Evolutionary conservation across 2,329 filamentous ascomycete genomes (phyloP).

Genomic region (Cladosporium colombiae): DNA sequence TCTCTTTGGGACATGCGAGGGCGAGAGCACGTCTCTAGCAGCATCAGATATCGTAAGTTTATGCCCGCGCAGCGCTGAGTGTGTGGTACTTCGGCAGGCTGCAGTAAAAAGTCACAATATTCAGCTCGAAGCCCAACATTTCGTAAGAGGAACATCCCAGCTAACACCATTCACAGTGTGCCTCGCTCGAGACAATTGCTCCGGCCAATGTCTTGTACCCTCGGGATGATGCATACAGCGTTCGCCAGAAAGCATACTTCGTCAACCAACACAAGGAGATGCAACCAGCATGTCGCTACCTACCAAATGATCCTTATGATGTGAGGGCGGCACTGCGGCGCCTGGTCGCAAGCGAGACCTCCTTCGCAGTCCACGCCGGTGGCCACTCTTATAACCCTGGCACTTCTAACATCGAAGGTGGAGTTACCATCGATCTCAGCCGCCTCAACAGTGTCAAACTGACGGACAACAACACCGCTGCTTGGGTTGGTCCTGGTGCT

Average conservation of each 20-base stretch:
- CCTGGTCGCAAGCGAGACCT: conserved; percentile 20
- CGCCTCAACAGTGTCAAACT: conserved; percentile 25
- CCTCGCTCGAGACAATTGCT: not conserved
- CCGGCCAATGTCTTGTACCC: conserved; percentile 6
- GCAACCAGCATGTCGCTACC: conserved; percentile 5
- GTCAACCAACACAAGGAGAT: conserved; percentile 11
- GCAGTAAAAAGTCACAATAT: not conserved
- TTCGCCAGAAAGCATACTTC: conserved; percentile 12
- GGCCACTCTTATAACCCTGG: conserved; percentile 31
- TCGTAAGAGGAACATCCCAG: not conserved
- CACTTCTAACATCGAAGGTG: conserved; percentile 30
- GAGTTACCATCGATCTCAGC: conserved; percentile 33
- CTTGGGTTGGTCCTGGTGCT: conserved; percentile 46
- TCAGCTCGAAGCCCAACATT: not conserved
- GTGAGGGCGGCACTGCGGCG: not conserved
- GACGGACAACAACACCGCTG: conserved; percentile 23
- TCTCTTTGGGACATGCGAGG: conserved; percentile 1
- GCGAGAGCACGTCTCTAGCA: not conserved
- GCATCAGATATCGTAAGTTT: not conserved
- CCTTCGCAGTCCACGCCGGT: conserved; percentile 32
- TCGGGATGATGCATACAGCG: not conserved
- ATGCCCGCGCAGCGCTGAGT: not conserved
- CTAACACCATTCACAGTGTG: conserved; percentile 1
- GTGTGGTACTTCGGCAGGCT: not conserved
- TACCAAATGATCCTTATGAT: conserved; percentile 1